phyloP scores from a whole-genome alignment of 768 basidiomycete species.

The Naganishia vaughanmartiniae region DNA sequence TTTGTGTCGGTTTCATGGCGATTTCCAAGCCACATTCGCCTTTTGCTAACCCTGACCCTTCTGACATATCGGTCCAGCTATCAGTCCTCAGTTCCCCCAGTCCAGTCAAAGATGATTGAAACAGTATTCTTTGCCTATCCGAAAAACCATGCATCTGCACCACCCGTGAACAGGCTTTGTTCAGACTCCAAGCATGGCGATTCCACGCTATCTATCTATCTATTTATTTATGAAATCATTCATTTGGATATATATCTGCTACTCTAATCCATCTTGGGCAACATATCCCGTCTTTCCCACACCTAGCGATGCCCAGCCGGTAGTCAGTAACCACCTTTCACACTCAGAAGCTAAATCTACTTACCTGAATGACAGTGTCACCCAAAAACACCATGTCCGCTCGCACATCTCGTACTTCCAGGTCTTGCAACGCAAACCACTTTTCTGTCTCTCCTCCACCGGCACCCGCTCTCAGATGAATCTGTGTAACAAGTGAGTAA shows the following conservation, averaged over 20 bases:
- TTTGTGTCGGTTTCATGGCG: too few relatives aligned
- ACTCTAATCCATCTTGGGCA: neutral
- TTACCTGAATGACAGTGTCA: conserved; percentile 90
- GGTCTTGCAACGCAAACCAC: conserved; percentile 95
- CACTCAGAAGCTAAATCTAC: conserved; percentile 7
- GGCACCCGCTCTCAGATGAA: conserved; percentile 57
- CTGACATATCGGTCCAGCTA: too few relatives aligned
- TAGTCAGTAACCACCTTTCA: neutral
- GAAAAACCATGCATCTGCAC: too few relatives aligned
- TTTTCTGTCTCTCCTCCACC: conserved; percentile 75
- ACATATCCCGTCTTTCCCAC: conserved; percentile 50
- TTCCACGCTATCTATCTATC: neutral
- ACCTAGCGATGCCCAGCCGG: conserved; percentile 25
- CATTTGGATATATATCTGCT: neutral
- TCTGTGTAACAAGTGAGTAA: neutral
- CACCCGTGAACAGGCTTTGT: too few relatives aligned
- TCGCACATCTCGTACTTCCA: conserved; percentile 92
- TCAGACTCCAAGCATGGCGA: neutral
- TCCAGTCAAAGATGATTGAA: too few relatives aligned
- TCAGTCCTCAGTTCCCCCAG: too few relatives aligned
- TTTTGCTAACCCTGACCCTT: too few relatives aligned
- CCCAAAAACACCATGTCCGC: conserved; percentile 98
- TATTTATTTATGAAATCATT: conserved; percentile 1
- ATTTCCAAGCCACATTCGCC: too few relatives aligned
- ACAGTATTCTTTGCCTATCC: too few relatives aligned